Evolutionary conservation across 495 filamentous ascomycete species (phyloP).

Genomic region (Cairneyella variabilis): DNA sequence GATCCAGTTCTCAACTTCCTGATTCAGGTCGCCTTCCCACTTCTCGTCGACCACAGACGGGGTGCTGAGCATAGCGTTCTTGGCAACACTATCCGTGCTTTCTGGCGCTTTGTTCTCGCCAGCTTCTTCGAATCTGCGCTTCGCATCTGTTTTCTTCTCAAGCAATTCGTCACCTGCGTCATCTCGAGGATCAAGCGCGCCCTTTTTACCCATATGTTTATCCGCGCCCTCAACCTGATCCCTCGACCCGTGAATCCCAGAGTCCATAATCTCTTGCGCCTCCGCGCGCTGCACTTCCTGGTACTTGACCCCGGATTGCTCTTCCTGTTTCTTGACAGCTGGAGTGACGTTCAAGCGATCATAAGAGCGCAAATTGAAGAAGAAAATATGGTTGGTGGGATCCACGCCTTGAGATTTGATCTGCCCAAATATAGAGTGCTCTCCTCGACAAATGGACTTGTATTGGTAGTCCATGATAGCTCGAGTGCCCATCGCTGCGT

Average conservation of each 20-base stretch:
- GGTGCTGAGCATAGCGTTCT: constrained; percentile 73
- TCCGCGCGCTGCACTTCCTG: constrained; percentile 80
- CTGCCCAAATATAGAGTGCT: constrained; percentile 83
- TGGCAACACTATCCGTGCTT: constrained; percentile 67
- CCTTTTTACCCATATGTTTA: constrained; percentile 21
- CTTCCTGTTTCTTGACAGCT: constrained; percentile 63
- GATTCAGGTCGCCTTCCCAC: constrained; percentile 68
- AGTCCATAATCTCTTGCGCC: constrained; percentile 79
- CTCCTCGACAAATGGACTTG: constrained; percentile 87
- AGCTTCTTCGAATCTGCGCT: constrained; percentile 61
- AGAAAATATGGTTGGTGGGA: constrained; percentile 75
- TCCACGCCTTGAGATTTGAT: constrained; percentile 75
- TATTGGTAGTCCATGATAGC: constrained; percentile 99
- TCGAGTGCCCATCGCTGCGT: constrained; percentile 77
- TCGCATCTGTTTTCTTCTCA: constrained; percentile 44
- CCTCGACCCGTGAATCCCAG: constrained; percentile 44
- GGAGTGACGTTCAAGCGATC: constrained; percentile 84
- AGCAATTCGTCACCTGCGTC: constrained; percentile 44
- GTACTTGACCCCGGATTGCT: constrained; percentile 76
- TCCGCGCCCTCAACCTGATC: constrained; percentile 24
- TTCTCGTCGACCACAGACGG: constrained; percentile 61
- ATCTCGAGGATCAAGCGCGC: constrained; percentile 33
- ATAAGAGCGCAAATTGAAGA: constrained; percentile 88
- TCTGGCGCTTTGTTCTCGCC: constrained; percentile 36
- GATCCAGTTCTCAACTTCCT: constrained; percentile 80